Evolutionary conservation across 768 basidiomycete genomes (phyloP).

Genomic region (Amanita fuliginea): DNA sequence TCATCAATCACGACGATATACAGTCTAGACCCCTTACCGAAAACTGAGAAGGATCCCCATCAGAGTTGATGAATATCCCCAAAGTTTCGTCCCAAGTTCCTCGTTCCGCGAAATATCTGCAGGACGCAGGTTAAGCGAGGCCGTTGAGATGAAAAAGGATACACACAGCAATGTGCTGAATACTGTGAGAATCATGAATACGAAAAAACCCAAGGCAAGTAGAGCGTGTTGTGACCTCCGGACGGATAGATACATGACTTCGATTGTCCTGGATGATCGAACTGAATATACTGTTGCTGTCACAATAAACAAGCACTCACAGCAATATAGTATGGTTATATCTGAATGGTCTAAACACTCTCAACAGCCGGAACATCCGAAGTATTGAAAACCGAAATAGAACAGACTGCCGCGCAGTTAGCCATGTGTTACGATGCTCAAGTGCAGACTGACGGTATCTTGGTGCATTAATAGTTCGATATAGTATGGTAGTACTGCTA

Average conservation of each 20-base stretch:
- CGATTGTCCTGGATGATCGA: slow-evolving; percentile 46
- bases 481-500: slow-evolving; percentile 84
- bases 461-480: slow-evolving; percentile 75
- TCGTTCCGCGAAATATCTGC: slow-evolving; percentile 80
- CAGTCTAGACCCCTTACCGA: slow-evolving; percentile 30
- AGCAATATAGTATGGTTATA: slow-evolving; percentile 76
- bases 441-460: slow-evolving; percentile 51
- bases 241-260: slow-evolving; percentile 88
- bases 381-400: slow-evolving; percentile 88
- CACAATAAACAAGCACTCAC: slow-evolving; percentile 31
- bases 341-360: slow-evolving; percentile 85
- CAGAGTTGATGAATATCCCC: slow-evolving; percentile 72
- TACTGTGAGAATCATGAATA: slow-evolving; percentile 75
- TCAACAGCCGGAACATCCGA: slow-evolving; percentile 77
- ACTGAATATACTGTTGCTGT: not conserved
- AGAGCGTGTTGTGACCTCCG: slow-evolving; percentile 80
- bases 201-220: slow-evolving; percentile 81
- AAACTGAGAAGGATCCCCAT: slow-evolving; percentile 77
- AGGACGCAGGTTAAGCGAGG: not conserved
- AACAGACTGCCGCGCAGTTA: slow-evolving; percentile 40
- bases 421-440: not conserved
- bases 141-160: not conserved
- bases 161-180: slow-evolving; percentile 73
- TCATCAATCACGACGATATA: not conserved
- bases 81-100: slow-evolving; percentile 82